Evolutionary conservation across 164 flowering plant species (phyloP).

Genomic region (Liquidambar formosana): DNA sequence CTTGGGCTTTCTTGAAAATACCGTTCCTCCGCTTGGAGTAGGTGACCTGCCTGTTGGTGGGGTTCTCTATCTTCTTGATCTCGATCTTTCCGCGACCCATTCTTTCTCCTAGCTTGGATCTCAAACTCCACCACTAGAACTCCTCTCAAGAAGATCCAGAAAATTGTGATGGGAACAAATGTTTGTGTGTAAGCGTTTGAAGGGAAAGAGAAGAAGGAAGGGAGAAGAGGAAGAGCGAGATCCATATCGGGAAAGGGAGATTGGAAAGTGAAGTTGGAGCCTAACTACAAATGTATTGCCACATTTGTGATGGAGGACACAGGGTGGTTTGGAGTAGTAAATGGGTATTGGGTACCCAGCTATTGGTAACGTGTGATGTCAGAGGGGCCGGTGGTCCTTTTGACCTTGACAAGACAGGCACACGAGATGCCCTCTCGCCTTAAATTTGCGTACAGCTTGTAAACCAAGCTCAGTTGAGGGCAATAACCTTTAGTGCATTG

Average conservation of each 20-base stretch:
- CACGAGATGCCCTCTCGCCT: no score
- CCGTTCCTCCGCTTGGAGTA: conserved; percentile 72
- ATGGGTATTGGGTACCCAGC: no score
- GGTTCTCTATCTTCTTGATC: conserved; percentile 66
- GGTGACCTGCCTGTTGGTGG: conserved; percentile 73
- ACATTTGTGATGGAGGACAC: conserved; percentile 4
- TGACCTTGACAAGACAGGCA: no score
- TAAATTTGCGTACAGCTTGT: no score
- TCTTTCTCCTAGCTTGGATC: conserved; percentile 5
- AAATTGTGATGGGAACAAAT: no score
- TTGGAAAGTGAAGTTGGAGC: conserved; percentile 21
- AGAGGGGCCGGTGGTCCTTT: no score
- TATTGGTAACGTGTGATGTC: no score
- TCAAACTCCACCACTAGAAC: no score
- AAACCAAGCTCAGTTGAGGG: no score
- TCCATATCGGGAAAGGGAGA: conserved; percentile 20
- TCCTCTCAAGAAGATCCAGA: no score
- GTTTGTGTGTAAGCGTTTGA: background rate
- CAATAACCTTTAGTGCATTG: no score
- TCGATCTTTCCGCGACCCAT: conserved; percentile 82
- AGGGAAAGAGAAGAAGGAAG: conserved; percentile 12
- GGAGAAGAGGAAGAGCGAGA: background rate
- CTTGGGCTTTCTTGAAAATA: conserved; percentile 67
- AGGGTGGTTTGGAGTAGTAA: no score
- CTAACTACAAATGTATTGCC: conserved; percentile 21